Evolutionary conservation across 2,329 filamentous ascomycete species (phyloP).

Genomic region (Plectosphaerella cucumerina): DNA sequence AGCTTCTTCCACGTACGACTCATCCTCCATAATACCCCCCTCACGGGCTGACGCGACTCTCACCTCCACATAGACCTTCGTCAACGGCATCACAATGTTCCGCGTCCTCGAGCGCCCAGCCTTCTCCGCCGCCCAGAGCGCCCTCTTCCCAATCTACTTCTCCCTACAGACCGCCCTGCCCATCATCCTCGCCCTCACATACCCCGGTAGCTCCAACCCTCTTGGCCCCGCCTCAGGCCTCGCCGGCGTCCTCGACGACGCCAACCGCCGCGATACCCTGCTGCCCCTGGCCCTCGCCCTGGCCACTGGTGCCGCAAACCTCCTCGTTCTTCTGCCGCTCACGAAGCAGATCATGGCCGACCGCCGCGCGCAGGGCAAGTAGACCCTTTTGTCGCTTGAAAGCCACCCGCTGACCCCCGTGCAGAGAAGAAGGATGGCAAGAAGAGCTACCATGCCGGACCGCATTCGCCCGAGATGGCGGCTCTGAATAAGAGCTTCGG

Average conservation of each 20-base stretch:
- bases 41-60: background rate
- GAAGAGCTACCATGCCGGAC: slow-evolving; percentile 72
- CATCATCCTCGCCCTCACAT: slow-evolving; percentile 70
- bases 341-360: slow-evolving; percentile 72
- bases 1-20: slow-evolving; percentile 75
- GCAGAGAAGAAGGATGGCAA: slow-evolving; percentile 83
- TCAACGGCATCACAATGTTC: slow-evolving; percentile 71
- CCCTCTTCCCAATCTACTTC: slow-evolving; percentile 87
- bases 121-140: slow-evolving; percentile 76
- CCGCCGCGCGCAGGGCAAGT: slow-evolving; percentile 75
- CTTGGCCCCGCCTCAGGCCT: slow-evolving; percentile 44
- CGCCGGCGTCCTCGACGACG: slow-evolving; percentile 52
- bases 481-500: slow-evolving; percentile 75
- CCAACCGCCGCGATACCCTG: slow-evolving; percentile 61
- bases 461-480: slow-evolving; percentile 82
- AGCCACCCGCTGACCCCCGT: slow-evolving; percentile 3
- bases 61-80: slow-evolving; percentile 64
- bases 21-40: background rate
- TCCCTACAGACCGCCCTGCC: slow-evolving; percentile 74
- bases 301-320: slow-evolving; percentile 66
- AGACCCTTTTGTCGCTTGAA: background rate
- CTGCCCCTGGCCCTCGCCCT: slow-evolving; percentile 67
- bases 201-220: slow-evolving; percentile 56
- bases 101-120: slow-evolving; percentile 70
- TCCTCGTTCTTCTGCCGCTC: slow-evolving; percentile 66